Conservation (phyloP, 495 filamentous ascomycete species). For the Aspergillus ostianus region DNA sequence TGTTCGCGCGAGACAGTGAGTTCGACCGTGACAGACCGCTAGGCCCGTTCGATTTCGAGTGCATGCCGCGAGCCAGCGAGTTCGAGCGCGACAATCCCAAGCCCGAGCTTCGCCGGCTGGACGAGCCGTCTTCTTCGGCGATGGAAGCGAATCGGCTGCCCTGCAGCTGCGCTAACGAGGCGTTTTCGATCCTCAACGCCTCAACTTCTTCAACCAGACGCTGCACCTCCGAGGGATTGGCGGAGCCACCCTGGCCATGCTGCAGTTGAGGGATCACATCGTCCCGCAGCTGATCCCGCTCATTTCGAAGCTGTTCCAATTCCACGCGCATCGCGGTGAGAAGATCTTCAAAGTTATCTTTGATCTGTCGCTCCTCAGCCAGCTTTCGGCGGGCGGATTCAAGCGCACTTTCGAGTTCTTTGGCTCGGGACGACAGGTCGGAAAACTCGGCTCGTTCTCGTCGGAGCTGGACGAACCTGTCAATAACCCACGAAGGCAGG, state of each 20-base stretch:
- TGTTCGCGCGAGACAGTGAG: slow-evolving; percentile 45
- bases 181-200: slow-evolving; percentile 53
- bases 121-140: slow-evolving; percentile 54
- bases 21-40: slow-evolving; percentile 52
- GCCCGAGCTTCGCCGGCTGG: slow-evolving; percentile 29
- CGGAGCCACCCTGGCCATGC: slow-evolving; percentile 57
- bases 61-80: slow-evolving; percentile 51
- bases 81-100: slow-evolving; percentile 59
- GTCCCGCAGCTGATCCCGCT: slow-evolving; percentile 88
- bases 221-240: slow-evolving; percentile 70
- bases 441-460: slow-evolving; percentile 44
- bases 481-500: background rate
- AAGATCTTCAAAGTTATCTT: slow-evolving; percentile 92
- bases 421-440: slow-evolving; percentile 43
- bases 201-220: slow-evolving; percentile 67
- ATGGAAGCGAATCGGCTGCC: slow-evolving; percentile 59
- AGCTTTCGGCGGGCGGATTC: slow-evolving; percentile 80
- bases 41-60: slow-evolving; percentile 34
- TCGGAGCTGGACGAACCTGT: slow-evolving; percentile 36
- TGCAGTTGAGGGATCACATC: slow-evolving; percentile 74
- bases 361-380: slow-evolving; percentile 79
- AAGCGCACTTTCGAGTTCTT: slow-evolving; percentile 74
- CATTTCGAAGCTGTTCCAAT: slow-evolving; percentile 76
- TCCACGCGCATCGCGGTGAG: slow-evolving; percentile 80
- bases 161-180: slow-evolving; percentile 50